Percentiles rank a stretch among this genome's conserved stretches.
These are phyloP conservation scores for Penicillium expansum DNA, from an alignment of 2,329 filamentous ascomycete species.

Conservation along the genomic window DNA sequence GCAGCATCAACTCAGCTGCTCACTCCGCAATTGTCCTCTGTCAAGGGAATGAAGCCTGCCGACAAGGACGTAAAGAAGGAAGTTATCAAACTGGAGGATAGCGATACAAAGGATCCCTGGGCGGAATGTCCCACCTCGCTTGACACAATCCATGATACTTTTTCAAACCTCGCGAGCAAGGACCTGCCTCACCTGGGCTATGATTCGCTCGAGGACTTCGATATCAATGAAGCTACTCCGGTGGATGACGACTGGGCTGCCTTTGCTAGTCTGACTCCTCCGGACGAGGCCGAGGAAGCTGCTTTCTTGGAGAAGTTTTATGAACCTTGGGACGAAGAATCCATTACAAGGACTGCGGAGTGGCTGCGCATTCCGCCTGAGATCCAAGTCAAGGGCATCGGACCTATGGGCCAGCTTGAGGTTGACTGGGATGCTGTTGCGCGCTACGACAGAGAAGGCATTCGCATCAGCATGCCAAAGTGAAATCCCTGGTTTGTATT, in stretches of 20 bases:
- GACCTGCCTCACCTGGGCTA: conserved; percentile 28
- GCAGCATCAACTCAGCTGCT: conserved; percentile 32
- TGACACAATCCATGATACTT: conserved; percentile 39
- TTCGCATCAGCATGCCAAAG: conserved; percentile 29
- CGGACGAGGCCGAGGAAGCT: conserved; percentile 21
- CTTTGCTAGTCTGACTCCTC: conserved; percentile 38
- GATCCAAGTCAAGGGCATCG: conserved; percentile 8
- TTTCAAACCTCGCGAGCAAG: conserved; percentile 33
- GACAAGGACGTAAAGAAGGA: conserved; percentile 20
- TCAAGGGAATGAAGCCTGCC: conserved; percentile 28
- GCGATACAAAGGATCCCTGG: conserved; percentile 35
- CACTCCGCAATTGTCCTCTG: conserved; percentile 27
- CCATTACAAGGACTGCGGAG: conserved; percentile 9
- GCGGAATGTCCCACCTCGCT: conserved; percentile 38
- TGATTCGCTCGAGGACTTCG: conserved; percentile 40
- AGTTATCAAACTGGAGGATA: conserved; percentile 5
- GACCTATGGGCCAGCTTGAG: conserved; percentile 29
- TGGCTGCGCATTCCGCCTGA: conserved; percentile 16
- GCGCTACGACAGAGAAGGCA: conserved; percentile 28
- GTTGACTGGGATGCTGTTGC: conserved; percentile 44
- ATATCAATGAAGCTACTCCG: conserved; percentile 29
- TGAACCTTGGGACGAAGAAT: conserved; percentile 17
- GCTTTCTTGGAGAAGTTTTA: conserved; percentile 8
- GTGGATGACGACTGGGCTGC: conserved; percentile 18
- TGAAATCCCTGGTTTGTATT: background rate